Percentiles rank a stretch among this genome's conserved stretches.
Evolutionary conservation across 352 stramenopile genomes (phyloP).

Genomic region (Phytophthora sp.): DNA sequence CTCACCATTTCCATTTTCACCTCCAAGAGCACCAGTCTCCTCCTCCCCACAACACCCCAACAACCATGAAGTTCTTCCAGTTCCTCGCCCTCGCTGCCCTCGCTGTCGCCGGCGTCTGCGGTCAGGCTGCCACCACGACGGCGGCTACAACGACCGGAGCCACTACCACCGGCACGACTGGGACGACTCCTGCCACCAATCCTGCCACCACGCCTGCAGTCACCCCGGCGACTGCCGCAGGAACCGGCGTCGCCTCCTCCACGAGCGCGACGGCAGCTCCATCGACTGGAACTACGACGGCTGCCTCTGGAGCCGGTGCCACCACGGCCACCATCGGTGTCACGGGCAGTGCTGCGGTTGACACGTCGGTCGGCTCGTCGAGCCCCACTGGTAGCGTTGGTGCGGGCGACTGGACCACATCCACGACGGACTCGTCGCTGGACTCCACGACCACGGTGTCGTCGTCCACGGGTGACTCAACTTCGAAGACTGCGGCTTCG

Average conservation of each 20-base stretch:
- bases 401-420: background rate
- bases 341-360: background rate
- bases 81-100: constrained; percentile 29
- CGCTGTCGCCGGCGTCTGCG: constrained; percentile 21
- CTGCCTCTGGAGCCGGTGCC: background rate
- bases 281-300: background rate
- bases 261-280: background rate
- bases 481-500: background rate
- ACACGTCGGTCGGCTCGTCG: constrained; percentile 14
- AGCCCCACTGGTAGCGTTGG: background rate
- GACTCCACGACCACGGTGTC: background rate
- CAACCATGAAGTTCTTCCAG: constrained; percentile 37
- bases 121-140: constrained; percentile 7
- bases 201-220: background rate
- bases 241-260: background rate
- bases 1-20: constrained; percentile 18
- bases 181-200: background rate
- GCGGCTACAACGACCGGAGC: background rate
- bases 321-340: background rate
- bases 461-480: constrained; percentile 9
- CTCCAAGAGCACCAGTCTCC: constrained; percentile 19
- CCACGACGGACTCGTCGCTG: constrained; percentile 12
- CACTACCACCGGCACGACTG: background rate
- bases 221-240: constrained; percentile 3
- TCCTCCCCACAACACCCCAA: background rate